Conservation (phyloP, 1,139 yeast species). For the Saccharomyces hybrid region DNA sequence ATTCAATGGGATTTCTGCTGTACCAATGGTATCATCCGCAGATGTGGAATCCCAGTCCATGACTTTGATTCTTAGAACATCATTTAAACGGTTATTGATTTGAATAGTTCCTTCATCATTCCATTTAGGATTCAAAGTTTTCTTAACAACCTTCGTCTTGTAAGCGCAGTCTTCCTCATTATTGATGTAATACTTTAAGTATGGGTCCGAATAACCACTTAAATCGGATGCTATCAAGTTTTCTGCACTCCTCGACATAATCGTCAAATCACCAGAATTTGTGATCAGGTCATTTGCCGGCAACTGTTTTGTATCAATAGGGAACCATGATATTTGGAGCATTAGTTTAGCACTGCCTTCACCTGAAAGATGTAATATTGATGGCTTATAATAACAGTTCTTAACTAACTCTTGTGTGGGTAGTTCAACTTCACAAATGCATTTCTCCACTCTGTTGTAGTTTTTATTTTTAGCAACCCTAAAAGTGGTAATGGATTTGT, state of each 20-base stretch:
- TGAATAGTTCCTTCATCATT: constrained; percentile 51
- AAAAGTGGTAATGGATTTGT: constrained; percentile 59
- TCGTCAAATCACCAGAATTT: constrained; percentile 66
- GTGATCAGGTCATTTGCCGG: constrained; percentile 71
- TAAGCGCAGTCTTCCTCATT: constrained; percentile 47
- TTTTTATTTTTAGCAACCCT: constrained; percentile 51
- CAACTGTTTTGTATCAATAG: constrained; percentile 50
- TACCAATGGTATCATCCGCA: constrained; percentile 74
- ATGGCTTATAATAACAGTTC: constrained; percentile 56
- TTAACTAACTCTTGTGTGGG: constrained; percentile 64
- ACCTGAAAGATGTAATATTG: constrained; percentile 47
- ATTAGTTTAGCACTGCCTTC: constrained; percentile 43
- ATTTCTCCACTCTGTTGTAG: constrained; percentile 48
- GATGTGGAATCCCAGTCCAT: constrained; percentile 93
- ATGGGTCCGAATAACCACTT: constrained; percentile 92
- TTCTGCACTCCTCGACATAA: constrained; percentile 59
- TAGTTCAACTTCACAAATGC: constrained; percentile 55
- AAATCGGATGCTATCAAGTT: constrained; percentile 76
- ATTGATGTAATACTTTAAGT: constrained; percentile 57
- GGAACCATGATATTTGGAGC: constrained; percentile 72
- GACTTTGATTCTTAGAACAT: constrained; percentile 50
- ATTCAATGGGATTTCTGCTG: constrained; percentile 50
- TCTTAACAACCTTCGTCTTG: constrained; percentile 76
- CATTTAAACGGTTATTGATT: constrained; percentile 53
- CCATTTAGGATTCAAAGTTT: constrained; percentile 84